phyloP scores from a whole-genome alignment of 228 moss, liverwort and hornwort species.

The Sphagnum fallax region DNA sequence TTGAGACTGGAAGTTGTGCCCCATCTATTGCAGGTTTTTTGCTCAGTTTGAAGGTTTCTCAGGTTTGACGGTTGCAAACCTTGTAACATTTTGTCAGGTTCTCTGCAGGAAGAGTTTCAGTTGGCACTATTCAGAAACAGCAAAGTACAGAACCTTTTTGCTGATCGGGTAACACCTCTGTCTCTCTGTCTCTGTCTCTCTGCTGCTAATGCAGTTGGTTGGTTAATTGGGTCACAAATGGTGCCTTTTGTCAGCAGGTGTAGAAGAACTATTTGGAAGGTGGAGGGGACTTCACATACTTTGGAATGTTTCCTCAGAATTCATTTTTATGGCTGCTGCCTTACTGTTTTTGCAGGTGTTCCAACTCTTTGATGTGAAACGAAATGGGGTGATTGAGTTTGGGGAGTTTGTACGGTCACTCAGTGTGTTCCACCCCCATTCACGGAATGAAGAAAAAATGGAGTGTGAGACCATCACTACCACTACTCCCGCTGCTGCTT shows the following conservation, averaged over 20 bases:
- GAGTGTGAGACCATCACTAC: slow-evolving; percentile 30
- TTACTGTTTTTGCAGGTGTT: slow-evolving; percentile 48
- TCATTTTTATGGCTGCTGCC: not conserved
- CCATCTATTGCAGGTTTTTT: too few species aligned
- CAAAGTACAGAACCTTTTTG: slow-evolving; percentile 58
- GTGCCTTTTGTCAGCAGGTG: not conserved
- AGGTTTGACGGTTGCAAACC: not conserved
- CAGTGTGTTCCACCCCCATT: slow-evolving; percentile 73
- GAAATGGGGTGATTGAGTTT: slow-evolving; percentile 87
- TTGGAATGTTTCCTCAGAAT: not conserved
- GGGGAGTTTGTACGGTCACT: slow-evolving; percentile 86
- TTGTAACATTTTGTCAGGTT: not conserved
- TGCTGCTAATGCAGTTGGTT: not conserved
- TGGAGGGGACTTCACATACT: not conserved
- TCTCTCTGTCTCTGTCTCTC: not conserved
- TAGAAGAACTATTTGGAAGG: not conserved
- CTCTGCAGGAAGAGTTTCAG: slow-evolving; percentile 84
- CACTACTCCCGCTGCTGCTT: not conserved
- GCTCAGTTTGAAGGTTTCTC: not conserved
- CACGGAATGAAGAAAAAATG: slow-evolving; percentile 51
- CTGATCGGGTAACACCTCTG: slow-evolving; percentile 58
- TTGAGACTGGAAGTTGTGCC: too few species aligned
- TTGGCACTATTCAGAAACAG: slow-evolving; percentile 76
- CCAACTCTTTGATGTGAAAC: slow-evolving; percentile 69
- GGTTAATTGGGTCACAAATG: not conserved